These are phyloP conservation scores for Friedmanniomyces simplex DNA, from an alignment of 495 filamentous ascomycete genomes.

Conservation along the genomic window DNA sequence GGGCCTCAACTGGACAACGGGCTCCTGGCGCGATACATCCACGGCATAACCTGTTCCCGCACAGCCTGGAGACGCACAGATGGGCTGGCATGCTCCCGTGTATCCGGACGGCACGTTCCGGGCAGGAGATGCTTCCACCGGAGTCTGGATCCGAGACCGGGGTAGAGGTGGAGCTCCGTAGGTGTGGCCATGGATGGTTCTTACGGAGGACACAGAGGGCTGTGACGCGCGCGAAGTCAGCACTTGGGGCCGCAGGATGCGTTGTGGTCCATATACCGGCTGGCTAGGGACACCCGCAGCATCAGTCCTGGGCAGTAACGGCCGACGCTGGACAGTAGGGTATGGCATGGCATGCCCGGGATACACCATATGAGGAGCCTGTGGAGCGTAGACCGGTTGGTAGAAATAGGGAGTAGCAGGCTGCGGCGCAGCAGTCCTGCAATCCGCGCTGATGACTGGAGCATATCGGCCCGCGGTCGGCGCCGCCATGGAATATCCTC, in stretches of 20 bases:
- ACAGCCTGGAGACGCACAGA: not conserved
- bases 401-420: not conserved
- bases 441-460: not conserved
- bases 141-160: not conserved
- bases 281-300: not conserved
- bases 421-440: not conserved
- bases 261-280: constrained; percentile 3
- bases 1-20: not conserved
- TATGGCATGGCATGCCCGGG: not conserved
- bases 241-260: constrained; percentile 7
- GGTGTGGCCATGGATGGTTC: constrained; percentile 3
- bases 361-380: not conserved
- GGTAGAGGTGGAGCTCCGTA: not conserved
- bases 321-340: not conserved
- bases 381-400: not conserved
- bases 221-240: constrained; percentile 1
- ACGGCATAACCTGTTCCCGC: not conserved
- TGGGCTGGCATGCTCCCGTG: not conserved
- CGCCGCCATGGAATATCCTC: not conserved
- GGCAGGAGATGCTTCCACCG: not conserved
- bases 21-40: not conserved
- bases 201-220: constrained; percentile 9
- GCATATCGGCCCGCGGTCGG: not conserved
- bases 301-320: constrained; percentile 15
- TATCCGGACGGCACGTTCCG: not conserved